phyloP scores from a whole-genome alignment of 225 moss, liverwort and hornwort species.

The Lunularia cruciata region DNA sequence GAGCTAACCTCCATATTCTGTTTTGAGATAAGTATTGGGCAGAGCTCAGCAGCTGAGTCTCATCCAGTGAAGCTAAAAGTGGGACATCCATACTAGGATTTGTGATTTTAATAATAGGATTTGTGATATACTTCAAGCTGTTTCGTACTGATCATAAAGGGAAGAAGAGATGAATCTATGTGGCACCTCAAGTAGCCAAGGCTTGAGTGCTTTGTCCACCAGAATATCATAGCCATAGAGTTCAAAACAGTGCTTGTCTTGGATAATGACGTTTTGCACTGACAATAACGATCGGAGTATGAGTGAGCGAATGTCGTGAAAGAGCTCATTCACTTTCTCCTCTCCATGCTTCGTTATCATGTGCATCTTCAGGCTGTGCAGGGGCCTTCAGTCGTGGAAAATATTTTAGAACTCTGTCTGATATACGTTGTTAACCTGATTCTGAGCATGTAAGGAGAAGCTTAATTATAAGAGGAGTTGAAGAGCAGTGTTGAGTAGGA shows the following conservation, averaged over 20 bases:
- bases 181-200: constrained; percentile 90
- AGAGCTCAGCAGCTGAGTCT: too few species aligned
- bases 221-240: constrained; percentile 98
- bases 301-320: constrained; percentile 88
- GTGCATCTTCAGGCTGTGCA: constrained; percentile 94
- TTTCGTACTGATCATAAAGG: too few species aligned
- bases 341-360: constrained; percentile 98
- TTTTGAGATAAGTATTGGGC: too few species aligned
- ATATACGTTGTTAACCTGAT: too few species aligned
- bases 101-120: too few species aligned
- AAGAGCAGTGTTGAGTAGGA: too few species aligned
- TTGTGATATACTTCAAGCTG: too few species aligned
- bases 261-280: constrained; percentile 91
- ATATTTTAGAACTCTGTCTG: background rate
- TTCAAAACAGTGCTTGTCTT: constrained; percentile 99
- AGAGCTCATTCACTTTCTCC: constrained; percentile 78
- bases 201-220: constrained; percentile 76
- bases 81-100: background rate
- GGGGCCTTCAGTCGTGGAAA: constrained; percentile 50
- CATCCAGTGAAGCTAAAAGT: background rate
- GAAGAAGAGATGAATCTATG: too few species aligned
- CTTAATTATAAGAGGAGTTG: too few species aligned
- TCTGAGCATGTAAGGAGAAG: too few species aligned
- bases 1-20: too few species aligned
- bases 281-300: constrained; percentile 85